Evolutionary conservation across 805 yeast genomes (phyloP), one percentile per base, ranked within the genome.

Genomic region (Cyberlindnera samutprakarnensis): DNA sequence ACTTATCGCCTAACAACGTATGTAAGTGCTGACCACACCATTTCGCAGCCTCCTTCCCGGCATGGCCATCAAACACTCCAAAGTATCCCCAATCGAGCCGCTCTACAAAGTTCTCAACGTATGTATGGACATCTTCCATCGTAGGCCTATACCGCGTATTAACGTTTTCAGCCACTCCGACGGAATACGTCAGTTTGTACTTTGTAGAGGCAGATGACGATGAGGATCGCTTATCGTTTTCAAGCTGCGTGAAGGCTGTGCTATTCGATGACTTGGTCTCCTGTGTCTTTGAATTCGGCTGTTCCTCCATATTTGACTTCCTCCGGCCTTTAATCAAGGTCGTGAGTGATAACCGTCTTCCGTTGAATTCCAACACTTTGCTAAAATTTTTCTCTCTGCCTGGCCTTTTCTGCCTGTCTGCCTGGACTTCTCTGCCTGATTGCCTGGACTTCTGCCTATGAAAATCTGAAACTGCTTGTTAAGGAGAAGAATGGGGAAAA

Each of bases 91-190:
- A 82, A 54, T 87, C 96, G 19, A 81, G 62, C 36, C 86, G 57
- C 45, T 85, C 94, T n/a, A 88, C 92, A 62, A 83, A 88, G 61
- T 88, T 87, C 43, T 92, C 87, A 24, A 87, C 86, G 47, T 82
- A 85, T 0, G 94, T 83, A 55, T 90, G 97, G 7, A 90, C 92
- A 55, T 90, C 98, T 54, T 90, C 98, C 98, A 90, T 90, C 18
- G 87, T 75, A 31, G 81, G 75, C 36, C 98, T 68, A 53, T 76
- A 88, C 41, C 80, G 73, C 11, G 74, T 57, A 56, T 92, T 92
- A 42, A 78, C 76, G 56, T 86, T 88, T 46, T 87, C 96, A n/a
- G 94, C 75, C 7, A 90, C 94, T 4, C 96, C 96, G 12, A 87
- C 95, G 28, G 65, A 63, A 56, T 85, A 90, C 2, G 87, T 76